Conservation (phyloP, 2,329 filamentous ascomycete species). For the Penicillium digitatum region DNA sequence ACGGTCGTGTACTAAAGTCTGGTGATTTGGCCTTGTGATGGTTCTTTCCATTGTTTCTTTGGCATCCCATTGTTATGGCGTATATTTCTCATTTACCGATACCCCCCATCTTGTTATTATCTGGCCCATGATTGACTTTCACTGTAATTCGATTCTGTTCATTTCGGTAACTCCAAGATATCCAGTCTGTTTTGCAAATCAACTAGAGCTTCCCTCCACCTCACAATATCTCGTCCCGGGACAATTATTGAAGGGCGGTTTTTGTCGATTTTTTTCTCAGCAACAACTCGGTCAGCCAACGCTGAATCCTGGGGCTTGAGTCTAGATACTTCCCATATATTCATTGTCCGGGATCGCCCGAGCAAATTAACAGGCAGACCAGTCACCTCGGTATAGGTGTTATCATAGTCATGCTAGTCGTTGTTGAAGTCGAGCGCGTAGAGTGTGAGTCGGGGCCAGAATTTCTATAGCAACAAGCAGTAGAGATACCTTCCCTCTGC, state of each 20-base stretch:
- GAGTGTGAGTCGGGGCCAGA: neutral
- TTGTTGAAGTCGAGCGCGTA: neutral
- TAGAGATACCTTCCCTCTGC: neutral
- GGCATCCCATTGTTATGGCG: neutral
- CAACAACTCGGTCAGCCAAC: too few species aligned
- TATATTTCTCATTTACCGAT: neutral
- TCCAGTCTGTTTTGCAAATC: neutral
- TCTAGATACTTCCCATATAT: too few species aligned
- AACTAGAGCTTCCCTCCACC: neutral
- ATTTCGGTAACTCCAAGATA: neutral
- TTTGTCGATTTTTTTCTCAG: too few species aligned
- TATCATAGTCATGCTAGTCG: constrained; percentile 1
- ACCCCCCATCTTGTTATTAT: neutral
- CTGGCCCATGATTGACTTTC: neutral
- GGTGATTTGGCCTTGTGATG: neutral
- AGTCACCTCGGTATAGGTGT: neutral
- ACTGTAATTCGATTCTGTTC: neutral
- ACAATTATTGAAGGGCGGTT: neutral
- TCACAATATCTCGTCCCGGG: neutral
- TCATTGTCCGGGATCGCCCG: too few species aligned
- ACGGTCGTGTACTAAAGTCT: neutral
- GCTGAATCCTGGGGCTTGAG: too few species aligned
- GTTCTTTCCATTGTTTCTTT: neutral
- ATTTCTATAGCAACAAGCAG: neutral
- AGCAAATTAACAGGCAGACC: too few species aligned